phyloP scores from a whole-genome alignment of 331 rosid species.

The Quercus tomentella region DNA sequence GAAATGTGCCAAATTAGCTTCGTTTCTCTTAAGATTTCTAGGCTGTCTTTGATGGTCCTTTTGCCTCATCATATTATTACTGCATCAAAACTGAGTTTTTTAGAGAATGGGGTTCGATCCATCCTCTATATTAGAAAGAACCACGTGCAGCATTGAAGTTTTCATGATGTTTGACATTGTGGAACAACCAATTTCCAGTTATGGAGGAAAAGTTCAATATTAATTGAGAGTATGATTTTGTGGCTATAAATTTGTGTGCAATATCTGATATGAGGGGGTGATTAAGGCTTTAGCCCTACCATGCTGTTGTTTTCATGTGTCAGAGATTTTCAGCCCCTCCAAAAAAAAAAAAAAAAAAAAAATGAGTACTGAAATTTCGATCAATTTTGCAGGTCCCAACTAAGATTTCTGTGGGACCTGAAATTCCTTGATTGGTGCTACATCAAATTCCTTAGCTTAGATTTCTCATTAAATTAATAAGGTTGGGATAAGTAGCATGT shows the following conservation, averaged over 20 bases:
- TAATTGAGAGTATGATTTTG: not conserved
- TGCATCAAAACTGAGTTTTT: not conserved
- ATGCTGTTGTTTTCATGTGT: not conserved
- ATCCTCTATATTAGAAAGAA: not conserved
- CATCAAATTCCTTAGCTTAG: slow-evolving; percentile 14
- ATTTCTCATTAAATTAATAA: slow-evolving; percentile 22
- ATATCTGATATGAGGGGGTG: too few species aligned
- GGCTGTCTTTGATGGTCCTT: not conserved
- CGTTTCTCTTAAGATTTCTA: not conserved
- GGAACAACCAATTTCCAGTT: not conserved
- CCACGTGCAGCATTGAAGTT: slow-evolving; percentile 9
- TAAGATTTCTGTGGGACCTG: slow-evolving; percentile 26
- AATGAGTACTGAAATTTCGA: slow-evolving; percentile 10
- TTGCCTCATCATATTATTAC: not conserved
- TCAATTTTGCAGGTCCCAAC: slow-evolving; percentile 29
- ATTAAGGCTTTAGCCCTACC: too few species aligned
- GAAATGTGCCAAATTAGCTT: not conserved
- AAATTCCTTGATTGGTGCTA: slow-evolving; percentile 10
- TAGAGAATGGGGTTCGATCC: slow-evolving; percentile 1
- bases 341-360: too few species aligned
- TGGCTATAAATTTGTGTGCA: not conserved
- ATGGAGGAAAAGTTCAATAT: not conserved
- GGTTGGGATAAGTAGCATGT: slow-evolving; percentile 33
- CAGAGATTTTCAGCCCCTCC: slow-evolving; percentile 9
- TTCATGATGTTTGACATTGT: not conserved